Conservation (phyloP, 2,329 filamentous ascomycete genomes). For the Pseudocercospora vitis region DNA sequence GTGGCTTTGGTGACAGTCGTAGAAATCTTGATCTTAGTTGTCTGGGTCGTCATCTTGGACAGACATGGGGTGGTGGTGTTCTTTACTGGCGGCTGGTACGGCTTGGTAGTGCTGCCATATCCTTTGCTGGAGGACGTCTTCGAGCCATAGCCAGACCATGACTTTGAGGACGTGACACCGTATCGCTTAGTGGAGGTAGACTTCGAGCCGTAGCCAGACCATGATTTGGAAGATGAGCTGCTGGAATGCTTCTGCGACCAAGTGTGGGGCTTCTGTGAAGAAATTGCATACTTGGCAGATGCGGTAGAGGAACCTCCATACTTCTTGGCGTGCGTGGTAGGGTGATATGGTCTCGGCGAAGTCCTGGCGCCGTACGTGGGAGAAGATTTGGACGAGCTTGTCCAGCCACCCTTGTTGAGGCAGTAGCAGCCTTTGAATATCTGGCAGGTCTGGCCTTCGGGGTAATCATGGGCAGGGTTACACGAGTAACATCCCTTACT, state of each 20-base stretch:
- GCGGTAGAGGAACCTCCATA: background rate
- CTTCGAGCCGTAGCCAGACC: background rate
- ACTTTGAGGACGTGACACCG: too few species aligned
- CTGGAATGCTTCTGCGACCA: background rate
- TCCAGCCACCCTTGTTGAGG: background rate
- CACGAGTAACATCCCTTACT: too few species aligned
- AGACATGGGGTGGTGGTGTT: background rate
- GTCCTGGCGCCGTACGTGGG: background rate
- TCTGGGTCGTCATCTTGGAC: background rate
- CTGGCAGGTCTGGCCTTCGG: too few species aligned
- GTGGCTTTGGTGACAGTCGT: background rate
- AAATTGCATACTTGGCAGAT: background rate
- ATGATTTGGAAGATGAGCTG: background rate
- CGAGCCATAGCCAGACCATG: conserved; percentile 1
- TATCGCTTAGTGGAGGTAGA: background rate
- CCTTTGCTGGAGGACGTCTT: background rate
- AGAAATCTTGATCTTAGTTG: conserved; percentile 1
- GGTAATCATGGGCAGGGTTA: too few species aligned
- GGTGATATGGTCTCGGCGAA: background rate
- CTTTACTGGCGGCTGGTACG: background rate
- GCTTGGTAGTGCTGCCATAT: conserved; percentile 3
- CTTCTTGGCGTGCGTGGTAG: background rate
- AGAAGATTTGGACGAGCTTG: background rate
- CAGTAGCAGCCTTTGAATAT: background rate
- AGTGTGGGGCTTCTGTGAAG: background rate